These are phyloP conservation scores for Zarea fungicola DNA, from an alignment of 2,329 filamentous ascomycete genomes.

Conservation along the genomic window DNA sequence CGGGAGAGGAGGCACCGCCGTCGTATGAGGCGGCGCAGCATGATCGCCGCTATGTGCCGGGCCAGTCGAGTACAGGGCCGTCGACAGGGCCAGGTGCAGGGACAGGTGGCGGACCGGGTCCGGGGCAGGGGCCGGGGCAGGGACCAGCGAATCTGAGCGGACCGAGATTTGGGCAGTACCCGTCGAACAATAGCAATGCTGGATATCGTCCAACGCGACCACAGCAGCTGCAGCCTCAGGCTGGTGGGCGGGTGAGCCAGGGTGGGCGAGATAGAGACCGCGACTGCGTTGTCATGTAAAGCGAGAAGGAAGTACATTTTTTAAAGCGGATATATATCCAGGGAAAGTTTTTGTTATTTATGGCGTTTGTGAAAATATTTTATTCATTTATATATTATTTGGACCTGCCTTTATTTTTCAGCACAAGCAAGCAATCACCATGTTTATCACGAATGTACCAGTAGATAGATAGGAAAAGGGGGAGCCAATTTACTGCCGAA, in stretches of 20 bases:
- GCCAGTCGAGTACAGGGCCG: too few relatives aligned
- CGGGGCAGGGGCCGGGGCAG: not conserved
- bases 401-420: too few relatives aligned
- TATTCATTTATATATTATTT: too few relatives aligned
- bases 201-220: conserved; percentile 3
- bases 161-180: too few relatives aligned
- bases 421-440: too few relatives aligned
- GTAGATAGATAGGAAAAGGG: too few relatives aligned
- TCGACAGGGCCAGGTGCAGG: conserved; percentile 31
- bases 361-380: too few relatives aligned
- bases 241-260: conserved; percentile 12
- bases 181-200: conserved; percentile 2
- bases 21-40: conserved; percentile 54
- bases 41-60: conserved; percentile 46
- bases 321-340: not conserved
- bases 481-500: too few relatives aligned
- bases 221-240: too few relatives aligned
- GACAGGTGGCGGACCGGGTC: conserved; percentile 3
- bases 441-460: too few relatives aligned
- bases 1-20: conserved; percentile 45
- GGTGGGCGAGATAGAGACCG: conserved; percentile 18
- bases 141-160: not conserved
- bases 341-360: not conserved
- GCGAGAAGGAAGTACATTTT: not conserved
- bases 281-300: conserved; percentile 46